Base-by-base conservation (phyloP, 805 yeast species). In the Saccharomyces jurei region DNA sequence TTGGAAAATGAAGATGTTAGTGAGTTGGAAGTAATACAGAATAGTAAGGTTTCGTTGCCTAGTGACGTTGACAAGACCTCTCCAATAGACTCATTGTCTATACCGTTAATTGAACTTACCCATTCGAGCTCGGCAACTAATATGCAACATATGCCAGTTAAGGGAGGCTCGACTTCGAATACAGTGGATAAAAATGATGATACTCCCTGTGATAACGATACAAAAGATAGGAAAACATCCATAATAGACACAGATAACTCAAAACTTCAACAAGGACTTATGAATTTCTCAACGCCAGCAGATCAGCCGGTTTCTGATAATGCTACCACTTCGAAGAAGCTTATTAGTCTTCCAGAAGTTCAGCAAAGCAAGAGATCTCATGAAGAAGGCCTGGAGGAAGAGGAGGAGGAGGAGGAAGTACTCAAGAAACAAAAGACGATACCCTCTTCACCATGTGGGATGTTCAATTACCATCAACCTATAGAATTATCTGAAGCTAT, bases 401-500 rank as follows among this genome's bases (percentile, higher is more conserved):
- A 55, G 5, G 60, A 56, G 3, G 54, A 49, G 32, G 53, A 49
- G 32, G 53, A 56, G 17, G 52, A 52, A 31, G 56, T 48, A 5
- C 46, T 58, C 21, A 66, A 67, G 41, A 62, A 63, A 41, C 64
- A 64, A 46, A 59, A 63, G 27, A 58, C 62, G 6, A 63, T 69
- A 58, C 71, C 71, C 13, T 67, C 71, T 1, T 67, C 71, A 9
- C 73, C 71, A 6, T 60, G 64, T 14, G 63, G 64, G 48, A 64
- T 65, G 63, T 67, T 63, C 50, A 62, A 58, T 21, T 67, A 66
- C 44, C 60, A 56, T 41, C 59, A 58, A 21, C 22, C 44, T 11
- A 36, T 36, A 17, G 44, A 21, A 2, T 10, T 56, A 54, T 17
- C 31, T 48, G 52, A 60, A 50, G 46, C 56, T 8, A 50, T 36